phyloP scores from a whole-genome alignment of 345 rosid species.

The Eucalyptus pumila region DNA sequence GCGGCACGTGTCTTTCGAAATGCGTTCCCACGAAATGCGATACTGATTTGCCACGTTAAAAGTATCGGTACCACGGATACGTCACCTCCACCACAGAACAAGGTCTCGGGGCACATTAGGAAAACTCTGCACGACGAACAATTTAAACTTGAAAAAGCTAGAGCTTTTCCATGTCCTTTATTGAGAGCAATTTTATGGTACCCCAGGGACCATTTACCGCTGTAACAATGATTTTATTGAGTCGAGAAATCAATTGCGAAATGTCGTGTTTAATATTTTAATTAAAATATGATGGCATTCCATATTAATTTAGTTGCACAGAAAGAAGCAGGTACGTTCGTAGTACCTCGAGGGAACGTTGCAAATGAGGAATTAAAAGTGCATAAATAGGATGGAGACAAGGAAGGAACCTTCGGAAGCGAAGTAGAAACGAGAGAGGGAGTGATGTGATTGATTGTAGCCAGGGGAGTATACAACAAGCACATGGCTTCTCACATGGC shows the following conservation, averaged over 20 bases:
- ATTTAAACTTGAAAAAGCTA: background rate
- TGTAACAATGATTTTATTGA: background rate
- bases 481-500: background rate
- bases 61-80: background rate
- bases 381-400: background rate
- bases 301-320: background rate
- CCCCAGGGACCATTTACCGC: background rate
- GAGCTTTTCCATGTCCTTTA: background rate
- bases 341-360: background rate
- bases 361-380: background rate
- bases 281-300: background rate
- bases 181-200: background rate
- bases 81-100: background rate
- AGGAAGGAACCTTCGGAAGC: background rate
- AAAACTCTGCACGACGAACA: background rate
- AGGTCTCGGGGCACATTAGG: background rate
- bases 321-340: background rate
- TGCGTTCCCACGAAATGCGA: background rate
- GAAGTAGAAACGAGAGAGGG: background rate
- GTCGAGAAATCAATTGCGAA: accelerated
- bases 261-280: background rate
- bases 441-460: background rate
- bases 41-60: too few species aligned
- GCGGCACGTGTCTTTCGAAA: background rate
- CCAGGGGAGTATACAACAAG: background rate